Base-by-base conservation (phyloP, 257 asterid species). In the Solanum stenotomum region DNA sequence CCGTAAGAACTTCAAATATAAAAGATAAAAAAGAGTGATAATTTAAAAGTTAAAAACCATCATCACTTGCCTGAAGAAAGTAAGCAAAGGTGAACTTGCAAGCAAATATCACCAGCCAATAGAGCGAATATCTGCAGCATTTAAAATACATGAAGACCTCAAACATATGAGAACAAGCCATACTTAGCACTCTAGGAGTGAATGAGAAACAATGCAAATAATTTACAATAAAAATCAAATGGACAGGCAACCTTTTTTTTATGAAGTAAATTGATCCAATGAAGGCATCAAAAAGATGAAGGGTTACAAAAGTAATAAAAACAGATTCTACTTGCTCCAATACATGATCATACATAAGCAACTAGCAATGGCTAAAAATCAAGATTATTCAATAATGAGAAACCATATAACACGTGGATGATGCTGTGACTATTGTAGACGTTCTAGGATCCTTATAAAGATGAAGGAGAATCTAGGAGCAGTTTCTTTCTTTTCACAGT, bases 61-160 rank as follows among this genome's bases (percentile, higher is more conserved):
- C 76, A 90, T 29, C 76, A 89, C 98, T 91, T 94, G 91, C 99
- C 99, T 95, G 99, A 87, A 97, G 99, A 88, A 97, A 97, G 95
- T 96, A 97, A 44, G 99, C 94, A 87, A 97, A 97, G 2, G 98
- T 91, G 91, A 96, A 97, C 90, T 97, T 97, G 96, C 98, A 94
- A 75, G 92, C 91, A 87, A 97, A 95, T 89, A 97, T 96, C 91
- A 95, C 96, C 94, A 97, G 85, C 99, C 99, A 97, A 93, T 90
- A 97, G 87, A 93, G 90, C 91, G 95, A 97, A 83, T 97, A 97
- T 92, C 99, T 97, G 95, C 92, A 89, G 61, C 83, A 89, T 87
- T 75, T 67, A 83, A 44, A 44, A 71, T n/a, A 46, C 42, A 49
- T 29, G 42, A 46, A 46, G 20, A 81, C 25, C 23, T 81, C 59